Base-by-base conservation (phyloP, 371 early-diverging fungal genomes). In the Mucor sp. region DNA sequence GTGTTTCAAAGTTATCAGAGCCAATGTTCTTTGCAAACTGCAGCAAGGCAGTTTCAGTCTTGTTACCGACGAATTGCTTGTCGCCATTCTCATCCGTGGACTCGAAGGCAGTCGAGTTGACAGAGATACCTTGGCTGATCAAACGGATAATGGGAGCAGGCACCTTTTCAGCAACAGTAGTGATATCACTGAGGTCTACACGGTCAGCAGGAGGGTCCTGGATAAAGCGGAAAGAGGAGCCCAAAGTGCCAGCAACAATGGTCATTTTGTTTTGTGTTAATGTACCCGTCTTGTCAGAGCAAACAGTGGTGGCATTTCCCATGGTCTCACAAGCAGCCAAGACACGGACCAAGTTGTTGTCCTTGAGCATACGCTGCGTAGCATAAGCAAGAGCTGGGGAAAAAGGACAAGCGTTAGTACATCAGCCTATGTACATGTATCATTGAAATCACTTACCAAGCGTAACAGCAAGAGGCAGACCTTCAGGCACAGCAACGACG, bases 21-120 rank as follows among this genome's bases (percentile, higher is more conserved):
- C 81, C 87, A 33, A 82, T 60, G 28, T 76, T 47, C 9, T 74
- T 85, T 37, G 83, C 72, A 60, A 86, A 89, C 32, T 85, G 85
- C 6, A 98, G 77, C 23, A 98, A 66, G 0, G 97, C 95, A 6
- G 91, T 89, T 73, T 98, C 98, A 0, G 95, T 96, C 82, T 95
- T 95, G 37, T 58, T 58, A 23, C 58, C 32, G 2, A 58, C 32
- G 11, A 58, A 37, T 37, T 58, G 58, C 58, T 58, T 58, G 19
- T 58, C 37, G 7, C 58, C 58, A 23, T 58, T 58, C 21, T 37
- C 58, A 78, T 91, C 92, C n/a, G 78, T 85, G 43, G 82, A 85
- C 63, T 91, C 90, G 65, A 89, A 91, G 17, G 94, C 95, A 21
- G 91, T 86, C 6, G 93, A 91, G 75, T 96, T 96, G 66, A 93